Base-by-base conservation (phyloP, 164 flowering plant species). In the Piper betle region DNA sequence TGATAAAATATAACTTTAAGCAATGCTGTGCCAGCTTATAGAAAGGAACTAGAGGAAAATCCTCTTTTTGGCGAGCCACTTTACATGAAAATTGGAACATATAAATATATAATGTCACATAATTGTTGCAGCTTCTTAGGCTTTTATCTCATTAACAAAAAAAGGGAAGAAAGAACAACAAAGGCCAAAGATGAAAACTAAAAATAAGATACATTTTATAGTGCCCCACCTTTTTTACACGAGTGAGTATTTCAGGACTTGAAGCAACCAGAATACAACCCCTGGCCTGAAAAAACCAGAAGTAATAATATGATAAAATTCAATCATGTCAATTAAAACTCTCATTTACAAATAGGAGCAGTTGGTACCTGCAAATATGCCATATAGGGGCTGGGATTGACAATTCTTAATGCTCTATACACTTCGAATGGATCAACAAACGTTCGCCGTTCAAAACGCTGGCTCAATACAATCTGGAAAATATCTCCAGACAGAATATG, bases 371-470 rank as follows among this genome's bases (percentile, higher is more conserved):
- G 98, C 59, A 91, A 73, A 69, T 91, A 88, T 52, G 85, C 67
- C 97, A 93, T 90, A 58, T 86, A 90, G 52, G 98, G 98, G 68
- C 97, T 90, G 59, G 98, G 98, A 68, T 93, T 93, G 42, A 90
- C 97, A 65, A 90, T 77, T 72, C 99, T 82, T 62, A 93, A 71
- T 58, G 97, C 92, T 74, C 99, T 80, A 69, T 93, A 93, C 11
- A 93, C 77, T 77, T 90, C 99, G 80, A 88, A 93, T 25, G 97
- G 99, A 60, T 93, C 95, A 5, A 91, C 97, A 81, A 82, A 90
- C 46, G 97, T 90, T 40, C 88, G 71, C 4, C 92, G 81, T 72
- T 90, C 97, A 78, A 93, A 93, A 19, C 97, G 95, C 66, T 93
- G 99, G 68, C 96, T 88, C 69, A 90, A 72, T 25, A 93, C 99